phyloP scores from a whole-genome alignment of 2,329 filamentous ascomycete genomes.

The Phaeosphaeria sp. region DNA sequence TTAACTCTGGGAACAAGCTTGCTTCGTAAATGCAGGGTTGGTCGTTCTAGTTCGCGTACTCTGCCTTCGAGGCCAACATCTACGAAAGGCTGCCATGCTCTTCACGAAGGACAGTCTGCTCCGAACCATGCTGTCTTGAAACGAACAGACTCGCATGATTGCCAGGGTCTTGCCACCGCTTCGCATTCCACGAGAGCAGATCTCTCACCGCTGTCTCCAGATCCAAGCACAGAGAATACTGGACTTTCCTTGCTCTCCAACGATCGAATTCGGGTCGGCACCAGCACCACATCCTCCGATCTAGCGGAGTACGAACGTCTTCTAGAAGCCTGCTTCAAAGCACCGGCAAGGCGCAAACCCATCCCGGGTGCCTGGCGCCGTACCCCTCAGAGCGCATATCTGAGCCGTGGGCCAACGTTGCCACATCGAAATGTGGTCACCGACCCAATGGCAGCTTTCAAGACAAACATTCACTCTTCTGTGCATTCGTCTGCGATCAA shows the following conservation, averaged over 20 bases:
- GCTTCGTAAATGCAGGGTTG: not conserved
- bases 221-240: not conserved
- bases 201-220: not conserved
- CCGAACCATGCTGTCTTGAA: not conserved
- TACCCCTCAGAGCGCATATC: not conserved
- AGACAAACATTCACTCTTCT: not conserved
- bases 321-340: not conserved
- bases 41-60: not conserved
- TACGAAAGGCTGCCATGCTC: not conserved
- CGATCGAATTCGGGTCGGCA: not conserved
- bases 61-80: not conserved
- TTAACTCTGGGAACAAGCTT: not conserved
- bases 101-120: not conserved
- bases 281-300: not conserved
- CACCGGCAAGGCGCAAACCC: not conserved
- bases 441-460: not conserved
- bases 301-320: not conserved
- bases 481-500: not conserved
- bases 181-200: not conserved
- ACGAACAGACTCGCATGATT: not conserved
- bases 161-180: not conserved
- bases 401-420: not conserved
- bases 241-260: not conserved
- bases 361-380: not conserved
- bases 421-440: not conserved